Percentiles rank a stretch among this genome's conserved stretches.
phyloP scores from a whole-genome alignment of 306 rosid species.

The Fragaria ananassa region DNA sequence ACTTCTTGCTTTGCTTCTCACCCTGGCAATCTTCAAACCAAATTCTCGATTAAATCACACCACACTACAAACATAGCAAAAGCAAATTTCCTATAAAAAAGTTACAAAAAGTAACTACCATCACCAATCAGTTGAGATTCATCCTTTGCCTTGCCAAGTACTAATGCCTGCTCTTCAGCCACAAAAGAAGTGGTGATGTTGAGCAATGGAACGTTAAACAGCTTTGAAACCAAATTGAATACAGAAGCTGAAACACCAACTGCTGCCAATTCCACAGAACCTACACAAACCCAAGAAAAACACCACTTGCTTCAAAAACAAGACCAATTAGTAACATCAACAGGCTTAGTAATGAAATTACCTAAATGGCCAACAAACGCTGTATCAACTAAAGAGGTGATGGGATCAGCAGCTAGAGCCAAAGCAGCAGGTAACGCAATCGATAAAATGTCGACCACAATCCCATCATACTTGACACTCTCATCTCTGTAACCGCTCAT shows the following conservation, averaged over 20 bases:
- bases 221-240: constrained; percentile 78
- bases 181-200: constrained; percentile 92
- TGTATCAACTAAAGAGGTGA: constrained; percentile 83
- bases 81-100: not conserved
- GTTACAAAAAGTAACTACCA: constrained; percentile 32
- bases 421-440: constrained; percentile 94
- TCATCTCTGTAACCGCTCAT: constrained; percentile 32
- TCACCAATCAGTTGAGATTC: constrained; percentile 24
- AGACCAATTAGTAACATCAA: not conserved
- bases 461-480: constrained; percentile 44
- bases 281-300: constrained; percentile 37
- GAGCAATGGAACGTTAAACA: constrained; percentile 72
- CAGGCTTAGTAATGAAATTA: constrained; percentile 16
- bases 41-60: constrained; percentile 10
- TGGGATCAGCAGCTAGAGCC: constrained; percentile 87
- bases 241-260: constrained; percentile 86
- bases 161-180: constrained; percentile 81
- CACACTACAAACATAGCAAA: not conserved
- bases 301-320: not conserved
- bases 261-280: constrained; percentile 87
- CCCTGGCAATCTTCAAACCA: constrained; percentile 37
- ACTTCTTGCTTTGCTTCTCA: constrained; percentile 43
- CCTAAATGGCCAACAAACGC: constrained; percentile 93
- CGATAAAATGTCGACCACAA: constrained; percentile 66
- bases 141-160: constrained; percentile 29